Evolutionary conservation across 1,284 basidiomycete genomes (phyloP).

Genomic region (Tetrapyrgos nigripes): DNA sequence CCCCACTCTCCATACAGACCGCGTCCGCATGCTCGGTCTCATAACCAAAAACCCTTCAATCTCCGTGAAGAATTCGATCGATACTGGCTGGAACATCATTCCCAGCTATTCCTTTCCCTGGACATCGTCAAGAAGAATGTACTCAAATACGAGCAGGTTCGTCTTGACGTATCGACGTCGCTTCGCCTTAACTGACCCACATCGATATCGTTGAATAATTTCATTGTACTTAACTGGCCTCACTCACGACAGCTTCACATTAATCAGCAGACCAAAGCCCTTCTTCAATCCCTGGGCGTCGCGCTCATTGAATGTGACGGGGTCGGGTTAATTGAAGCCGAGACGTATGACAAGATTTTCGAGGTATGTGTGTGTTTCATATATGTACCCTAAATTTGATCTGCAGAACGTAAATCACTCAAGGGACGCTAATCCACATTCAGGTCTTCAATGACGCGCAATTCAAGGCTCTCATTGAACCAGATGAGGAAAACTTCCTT

Average conservation of each 20-base stretch:
- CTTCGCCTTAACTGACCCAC: background rate
- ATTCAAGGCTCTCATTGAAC: background rate
- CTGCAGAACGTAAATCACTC: background rate
- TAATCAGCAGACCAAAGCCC: background rate
- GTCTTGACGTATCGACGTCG: background rate
- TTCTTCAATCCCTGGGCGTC: background rate
- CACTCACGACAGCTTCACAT: background rate
- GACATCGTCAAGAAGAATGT: slow-evolving; percentile 19
- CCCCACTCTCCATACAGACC: background rate
- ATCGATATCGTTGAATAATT: too few relatives aligned
- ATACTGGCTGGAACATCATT: slow-evolving; percentile 15
- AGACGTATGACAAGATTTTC: background rate
- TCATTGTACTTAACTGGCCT: background rate
- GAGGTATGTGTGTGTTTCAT: background rate
- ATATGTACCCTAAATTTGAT: background rate
- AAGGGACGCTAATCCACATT: background rate
- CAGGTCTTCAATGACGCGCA: background rate
- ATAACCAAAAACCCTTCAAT: background rate
- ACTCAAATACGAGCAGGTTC: slow-evolving; percentile 23
- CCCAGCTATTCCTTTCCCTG: slow-evolving; percentile 12
- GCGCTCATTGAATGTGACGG: background rate
- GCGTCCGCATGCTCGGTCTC: background rate
- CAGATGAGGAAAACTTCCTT: background rate
- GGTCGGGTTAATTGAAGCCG: background rate
- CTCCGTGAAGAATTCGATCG: background rate